Percentiles rank a stretch among this genome's conserved stretches.
Conservation (phyloP, 768 basidiomycete genomes). For the Russula sp. region DNA sequence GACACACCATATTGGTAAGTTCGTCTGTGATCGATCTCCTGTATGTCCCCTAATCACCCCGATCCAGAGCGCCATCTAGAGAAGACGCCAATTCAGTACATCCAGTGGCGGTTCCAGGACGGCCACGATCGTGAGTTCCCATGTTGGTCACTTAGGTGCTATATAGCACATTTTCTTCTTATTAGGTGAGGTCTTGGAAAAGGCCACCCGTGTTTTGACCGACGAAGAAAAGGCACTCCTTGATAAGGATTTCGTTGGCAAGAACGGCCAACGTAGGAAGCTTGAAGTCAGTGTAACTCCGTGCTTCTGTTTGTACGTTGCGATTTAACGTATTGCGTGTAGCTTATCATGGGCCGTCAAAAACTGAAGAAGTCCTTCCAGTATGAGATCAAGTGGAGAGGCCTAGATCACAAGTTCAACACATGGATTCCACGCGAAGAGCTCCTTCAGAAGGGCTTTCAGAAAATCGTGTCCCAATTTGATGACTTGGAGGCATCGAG, state of each 20-base stretch:
- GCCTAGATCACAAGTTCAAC: constrained; percentile 79
- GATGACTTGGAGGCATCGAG: constrained; percentile 94
- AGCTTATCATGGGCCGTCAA: constrained; percentile 90
- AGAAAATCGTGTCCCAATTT: constrained; percentile 86
- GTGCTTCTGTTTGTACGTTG: constrained; percentile 5
- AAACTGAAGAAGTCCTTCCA: constrained; percentile 94
- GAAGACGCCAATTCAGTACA: constrained; percentile 94
- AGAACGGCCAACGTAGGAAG: constrained; percentile 84
- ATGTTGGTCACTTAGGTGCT: constrained; percentile 5
- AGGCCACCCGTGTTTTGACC: constrained; percentile 85
- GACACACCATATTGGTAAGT: constrained; percentile 85
- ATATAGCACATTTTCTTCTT: constrained; percentile 12
- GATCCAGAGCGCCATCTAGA: constrained; percentile 79
- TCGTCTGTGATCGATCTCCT: constrained; percentile 9
- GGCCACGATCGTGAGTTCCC: constrained; percentile 80
- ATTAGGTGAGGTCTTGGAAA: constrained; percentile 81
- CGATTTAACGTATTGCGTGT: constrained; percentile 1
- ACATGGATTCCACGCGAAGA: constrained; percentile 89
- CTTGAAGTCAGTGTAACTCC: constrained; percentile 55
- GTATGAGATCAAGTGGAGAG: constrained; percentile 87
- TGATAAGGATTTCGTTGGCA: constrained; percentile 85
- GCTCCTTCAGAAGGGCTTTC: constrained; percentile 77
- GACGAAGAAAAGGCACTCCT: constrained; percentile 72
- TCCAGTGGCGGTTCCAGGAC: constrained; percentile 99
- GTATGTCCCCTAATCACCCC: constrained; percentile 4